Evolutionary conservation across 441 rosid genomes (phyloP).

Genomic region (Pelargonium myrrhifolium): DNA sequence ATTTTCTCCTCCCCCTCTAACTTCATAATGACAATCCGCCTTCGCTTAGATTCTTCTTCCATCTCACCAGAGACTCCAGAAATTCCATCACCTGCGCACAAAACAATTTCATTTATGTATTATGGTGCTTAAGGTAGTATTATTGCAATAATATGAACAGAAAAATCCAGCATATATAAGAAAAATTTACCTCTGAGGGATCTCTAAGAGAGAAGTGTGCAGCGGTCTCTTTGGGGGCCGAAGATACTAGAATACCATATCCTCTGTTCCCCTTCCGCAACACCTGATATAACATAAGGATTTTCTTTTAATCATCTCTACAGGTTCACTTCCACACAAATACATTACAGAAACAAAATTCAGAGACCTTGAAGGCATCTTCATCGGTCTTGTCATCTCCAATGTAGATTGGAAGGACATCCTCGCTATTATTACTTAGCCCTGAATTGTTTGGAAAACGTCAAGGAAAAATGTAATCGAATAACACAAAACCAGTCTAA

Average conservation of each 20-base stretch:
- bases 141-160: not conserved
- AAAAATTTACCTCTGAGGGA: constrained; percentile 49
- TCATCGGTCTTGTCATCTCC: constrained; percentile 88
- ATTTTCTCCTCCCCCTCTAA: too few species aligned
- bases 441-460: constrained; percentile 32
- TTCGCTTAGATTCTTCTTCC: constrained; percentile 34
- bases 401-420: constrained; percentile 72
- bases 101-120: too few species aligned
- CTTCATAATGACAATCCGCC: not conserved
- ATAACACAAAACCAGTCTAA: not conserved
- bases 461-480: not conserved
- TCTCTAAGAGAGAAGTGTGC: constrained; percentile 73
- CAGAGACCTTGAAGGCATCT: constrained; percentile 86
- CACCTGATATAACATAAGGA: constrained; percentile 30
- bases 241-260: constrained; percentile 71
- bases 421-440: constrained; percentile 37
- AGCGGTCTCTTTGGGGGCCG: constrained; percentile 66
- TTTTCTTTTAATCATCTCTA: not conserved
- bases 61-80: constrained; percentile 52
- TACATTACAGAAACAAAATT: not conserved
- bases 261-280: constrained; percentile 53
- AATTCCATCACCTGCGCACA: constrained; percentile 62
- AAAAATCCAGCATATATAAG: too few species aligned
- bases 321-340: not conserved
- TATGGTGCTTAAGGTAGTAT: not conserved